These are phyloP conservation scores for Nitzschia sp. DNA, from an alignment of 108 stramenopile genomes.

Conservation along the genomic window DNA sequence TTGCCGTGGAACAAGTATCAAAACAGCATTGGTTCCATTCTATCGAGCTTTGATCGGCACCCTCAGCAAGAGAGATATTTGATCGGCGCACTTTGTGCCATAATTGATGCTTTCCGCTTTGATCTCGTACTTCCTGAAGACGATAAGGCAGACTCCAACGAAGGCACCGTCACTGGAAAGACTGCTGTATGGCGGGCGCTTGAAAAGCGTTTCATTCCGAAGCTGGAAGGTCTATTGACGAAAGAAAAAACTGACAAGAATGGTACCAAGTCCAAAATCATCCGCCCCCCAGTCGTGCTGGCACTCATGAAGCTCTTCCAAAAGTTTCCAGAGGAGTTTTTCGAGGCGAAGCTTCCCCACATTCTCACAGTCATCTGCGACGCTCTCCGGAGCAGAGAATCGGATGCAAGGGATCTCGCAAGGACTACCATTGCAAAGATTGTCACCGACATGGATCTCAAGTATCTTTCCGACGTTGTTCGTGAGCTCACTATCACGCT, in stretches of 20 bases:
- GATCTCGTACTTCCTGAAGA: constrained; percentile 54
- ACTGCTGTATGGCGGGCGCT: constrained; percentile 72
- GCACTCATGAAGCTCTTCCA: constrained; percentile 89
- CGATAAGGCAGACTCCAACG: constrained; percentile 14
- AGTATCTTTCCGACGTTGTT: constrained; percentile 76
- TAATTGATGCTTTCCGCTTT: constrained; percentile 88
- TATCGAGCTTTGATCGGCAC: constrained; percentile 70
- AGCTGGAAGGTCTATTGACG: constrained; percentile 68
- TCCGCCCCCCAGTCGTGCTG: constrained; percentile 86
- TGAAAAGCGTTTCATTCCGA: constrained; percentile 75
- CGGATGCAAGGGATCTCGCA: constrained; percentile 84
- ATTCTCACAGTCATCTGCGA: constrained; percentile 85
- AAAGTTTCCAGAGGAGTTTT: constrained; percentile 74
- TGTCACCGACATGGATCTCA: constrained; percentile 68
- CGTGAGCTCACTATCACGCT: constrained; percentile 82
- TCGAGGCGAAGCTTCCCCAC: constrained; percentile 76
- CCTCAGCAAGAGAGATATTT: constrained; percentile 78
- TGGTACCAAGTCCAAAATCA: constrained; percentile 65
- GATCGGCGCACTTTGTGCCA: constrained; percentile 72
- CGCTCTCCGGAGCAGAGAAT: constrained; percentile 83
- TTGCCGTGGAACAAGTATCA: constrained; percentile 90
- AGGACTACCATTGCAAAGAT: constrained; percentile 86
- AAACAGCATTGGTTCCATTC: constrained; percentile 57
- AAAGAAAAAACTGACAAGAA: constrained; percentile 78
- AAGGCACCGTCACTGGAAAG: constrained; percentile 22